Evolutionary conservation across 129 eudicot species (phyloP), one percentile per base, ranked within the genome.

Genomic region (Helichrysum umbraculigerum): DNA sequence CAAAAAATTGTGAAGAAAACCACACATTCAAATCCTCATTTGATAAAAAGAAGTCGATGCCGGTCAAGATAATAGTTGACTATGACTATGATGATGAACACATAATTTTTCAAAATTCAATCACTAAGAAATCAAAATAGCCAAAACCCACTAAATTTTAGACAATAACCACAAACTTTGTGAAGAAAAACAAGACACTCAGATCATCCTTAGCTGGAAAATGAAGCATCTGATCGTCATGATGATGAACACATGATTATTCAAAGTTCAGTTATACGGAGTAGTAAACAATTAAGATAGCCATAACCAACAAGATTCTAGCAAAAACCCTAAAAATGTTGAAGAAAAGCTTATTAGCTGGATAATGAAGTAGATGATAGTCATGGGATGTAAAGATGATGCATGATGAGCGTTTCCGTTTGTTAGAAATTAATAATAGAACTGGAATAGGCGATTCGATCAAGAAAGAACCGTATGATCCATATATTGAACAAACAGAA

Each of bases 241-340:
- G 42, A 25, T 54, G 61, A 57, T 19, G 32, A 74, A 42, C 44
- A 57, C 70, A 29, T 41, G 30, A 68, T 69, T 76, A 58, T 39
- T 6, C 28, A 25, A 69, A 70, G 7, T 57, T 28, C 32, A 12
- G 58, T 25, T 3, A 14, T 25, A 25, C 28, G n/a, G n/a, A n/a
- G n/a, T 20, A 17, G 9, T 51, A 66, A 33, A 52, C 11, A 32
- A 11, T 50, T 37, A 50, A 21, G 22, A 76, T 15, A 52, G 34
- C 19, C 37, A 16, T 32, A 56, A 54, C 58, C 42, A 73, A 34
- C 54, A n/a, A 67, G 41, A 34, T 22, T 70, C 39, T 19, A 76
- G 15, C 47, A 59, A 37, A 41, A 29, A 70, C 37, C 81, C 69
- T 39, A 4, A 37, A 68, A 68, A 77, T 37, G 59, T 7, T 19